Base-by-base conservation (phyloP, 371 early-diverging fungal species). In the Mortierella sp. region DNA sequence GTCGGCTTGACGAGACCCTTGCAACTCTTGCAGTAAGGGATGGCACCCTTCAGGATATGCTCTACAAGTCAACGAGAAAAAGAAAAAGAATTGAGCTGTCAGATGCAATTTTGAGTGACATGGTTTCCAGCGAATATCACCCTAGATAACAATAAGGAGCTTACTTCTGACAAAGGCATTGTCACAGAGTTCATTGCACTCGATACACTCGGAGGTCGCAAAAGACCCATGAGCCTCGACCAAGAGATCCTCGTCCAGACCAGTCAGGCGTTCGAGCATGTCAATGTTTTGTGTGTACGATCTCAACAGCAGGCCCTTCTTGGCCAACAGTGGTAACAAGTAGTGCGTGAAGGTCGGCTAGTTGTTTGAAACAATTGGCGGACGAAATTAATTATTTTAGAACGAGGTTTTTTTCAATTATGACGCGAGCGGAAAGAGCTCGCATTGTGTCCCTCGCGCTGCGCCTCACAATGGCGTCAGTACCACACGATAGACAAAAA, bases 261-360 rank as follows among this genome's bases (percentile, higher is more conserved):
- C 98, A 5, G 97, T 93, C 24, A 94, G 82, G 21, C 96, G 91
- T 88, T 98, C 99, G n/a, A 98, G 89, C 55, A 95, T 96, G 90
- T 98, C 99, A 73, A 98, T 98, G 81, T 99, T 99, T 86, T 98
- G 98, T 14, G 99, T 98, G 88, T 96, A 98, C 72, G 96, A 95
- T 61, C 97, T 90, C 50, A 95, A 87, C 37, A 99, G 83, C 31
- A 96, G 50, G 0, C 92, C 90, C 80, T 95, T 95, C 48, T 95
- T 91, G 40, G 92, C 93, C 40, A 99, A 83, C 54, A 97, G 89
- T 21, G 90, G 89, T 50, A 98, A 91, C 82, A 99, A 96, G 78
- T 95, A 95, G 82, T 99, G 99, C 10, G 95, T 93, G 57, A 92
- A 88, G 0, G 98, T 98, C 1, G 99, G 98, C 76, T 91, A 73